A percentile compares a stretch with the other conserved stretches of the same genome.
Evolutionary conservation across 805 yeast genomes (phyloP).

Genomic region (Zygosaccharomyces gambellarensis): DNA sequence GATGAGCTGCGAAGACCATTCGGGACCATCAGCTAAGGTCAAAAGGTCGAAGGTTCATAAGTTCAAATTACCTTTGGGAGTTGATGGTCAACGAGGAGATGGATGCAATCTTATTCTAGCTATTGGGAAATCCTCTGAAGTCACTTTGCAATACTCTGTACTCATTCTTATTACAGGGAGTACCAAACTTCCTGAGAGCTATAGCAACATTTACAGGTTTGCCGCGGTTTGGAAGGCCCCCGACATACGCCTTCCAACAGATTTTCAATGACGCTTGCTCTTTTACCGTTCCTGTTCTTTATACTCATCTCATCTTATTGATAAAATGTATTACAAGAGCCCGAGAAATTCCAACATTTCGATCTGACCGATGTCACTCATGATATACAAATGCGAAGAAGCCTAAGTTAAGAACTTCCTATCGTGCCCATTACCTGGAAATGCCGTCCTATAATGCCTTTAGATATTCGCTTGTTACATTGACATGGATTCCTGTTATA

Average conservation of each 20-base stretch:
- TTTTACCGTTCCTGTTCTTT: no score
- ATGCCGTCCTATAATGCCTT: slow-evolving; percentile 3
- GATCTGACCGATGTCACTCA: no score
- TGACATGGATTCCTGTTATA: slow-evolving; percentile 78
- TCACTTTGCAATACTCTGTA: no score
- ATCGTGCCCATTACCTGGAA: background rate
- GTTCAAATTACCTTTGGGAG: no score
- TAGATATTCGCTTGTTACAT: slow-evolving; percentile 33
- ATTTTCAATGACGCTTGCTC: no score
- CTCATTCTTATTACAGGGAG: no score
- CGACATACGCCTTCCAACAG: background rate
- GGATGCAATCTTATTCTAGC: no score
- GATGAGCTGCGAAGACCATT: background rate
- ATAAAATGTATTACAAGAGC: background rate
- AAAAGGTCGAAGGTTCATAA: no score
- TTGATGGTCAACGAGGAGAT: no score
- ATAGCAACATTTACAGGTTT: background rate
- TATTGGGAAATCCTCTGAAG: no score
- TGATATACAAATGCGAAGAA: background rate
- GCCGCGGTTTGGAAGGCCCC: background rate
- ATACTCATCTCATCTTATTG: background rate
- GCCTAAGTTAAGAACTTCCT: background rate
- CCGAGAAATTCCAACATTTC: background rate
- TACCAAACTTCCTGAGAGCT: no score
- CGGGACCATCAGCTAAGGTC: no score